These are phyloP conservation scores for Protomyces arabidopsidicola DNA, from an alignment of 1,139 yeast genomes.

Conservation along the genomic window DNA sequence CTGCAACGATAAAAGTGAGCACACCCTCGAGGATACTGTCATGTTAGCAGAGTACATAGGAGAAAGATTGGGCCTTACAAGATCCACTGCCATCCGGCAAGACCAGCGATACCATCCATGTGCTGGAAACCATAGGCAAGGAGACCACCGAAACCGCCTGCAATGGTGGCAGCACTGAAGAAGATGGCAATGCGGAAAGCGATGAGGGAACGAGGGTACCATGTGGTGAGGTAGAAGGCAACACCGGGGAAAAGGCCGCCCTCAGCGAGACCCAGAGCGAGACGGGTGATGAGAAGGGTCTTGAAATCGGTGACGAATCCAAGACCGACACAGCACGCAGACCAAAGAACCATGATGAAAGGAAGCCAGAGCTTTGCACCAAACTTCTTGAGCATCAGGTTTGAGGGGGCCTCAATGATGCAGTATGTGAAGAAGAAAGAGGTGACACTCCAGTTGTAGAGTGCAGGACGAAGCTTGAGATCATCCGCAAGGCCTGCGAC, in stretches of 20 bases:
- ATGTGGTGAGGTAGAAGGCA: conserved; percentile 74
- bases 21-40: conserved; percentile 55
- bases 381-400: conserved; percentile 55
- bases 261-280: conserved; percentile 72
- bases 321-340: conserved; percentile 40
- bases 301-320: conserved; percentile 60
- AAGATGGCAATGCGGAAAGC: conserved; percentile 81
- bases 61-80: conserved; percentile 61
- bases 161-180: conserved; percentile 83
- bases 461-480: conserved; percentile 39
- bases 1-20: conserved; percentile 58
- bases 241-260: conserved; percentile 96
- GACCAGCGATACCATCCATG: conserved; percentile 45
- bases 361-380: conserved; percentile 52
- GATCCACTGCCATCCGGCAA: conserved; percentile 49
- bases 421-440: conserved; percentile 70
- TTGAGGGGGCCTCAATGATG: conserved; percentile 62
- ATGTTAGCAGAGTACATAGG: conserved; percentile 66
- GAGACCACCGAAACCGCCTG: conserved; percentile 82
- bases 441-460: conserved; percentile 49
- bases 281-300: conserved; percentile 58
- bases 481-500: conserved; percentile 51
- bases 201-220: conserved; percentile 79
- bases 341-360: conserved; percentile 34
- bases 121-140: conserved; percentile 45